These are phyloP conservation scores for Elongisporangium undulatum DNA, from an alignment of 352 stramenopile species.

Conservation along the genomic window DNA sequence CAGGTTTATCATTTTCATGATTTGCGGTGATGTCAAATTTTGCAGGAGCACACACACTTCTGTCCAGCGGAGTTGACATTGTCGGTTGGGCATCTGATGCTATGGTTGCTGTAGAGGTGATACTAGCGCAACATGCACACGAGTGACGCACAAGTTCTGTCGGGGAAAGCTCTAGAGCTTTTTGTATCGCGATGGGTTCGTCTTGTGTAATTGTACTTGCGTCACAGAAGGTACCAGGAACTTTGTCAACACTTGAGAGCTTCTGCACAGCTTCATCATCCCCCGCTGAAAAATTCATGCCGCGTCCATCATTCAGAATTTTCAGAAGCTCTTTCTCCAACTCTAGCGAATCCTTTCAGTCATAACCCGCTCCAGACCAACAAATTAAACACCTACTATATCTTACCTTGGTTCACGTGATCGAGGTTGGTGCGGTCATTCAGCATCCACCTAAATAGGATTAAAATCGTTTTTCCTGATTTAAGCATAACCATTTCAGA, in stretches of 20 bases:
- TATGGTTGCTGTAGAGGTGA: neutral
- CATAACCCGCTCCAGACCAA: neutral
- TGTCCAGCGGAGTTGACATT: neutral
- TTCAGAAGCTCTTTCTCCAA: conserved; percentile 23
- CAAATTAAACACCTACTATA: neutral
- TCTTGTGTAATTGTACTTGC: neutral
- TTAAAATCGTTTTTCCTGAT: neutral
- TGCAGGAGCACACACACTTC: neutral
- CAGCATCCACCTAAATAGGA: conserved; percentile 17
- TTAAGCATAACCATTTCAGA: neutral
- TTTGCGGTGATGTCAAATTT: neutral
- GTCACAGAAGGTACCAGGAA: no score
- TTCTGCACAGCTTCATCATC: neutral
- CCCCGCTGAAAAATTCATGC: neutral
- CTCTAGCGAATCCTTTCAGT: conserved; percentile 5
- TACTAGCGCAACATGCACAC: neutral
- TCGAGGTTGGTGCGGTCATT: conserved; percentile 19
- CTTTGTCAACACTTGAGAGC: neutral
- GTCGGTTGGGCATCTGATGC: neutral
- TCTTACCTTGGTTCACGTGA: conserved; percentile 14
- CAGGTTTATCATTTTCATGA: neutral
- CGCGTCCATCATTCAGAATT: conserved; percentile 1
- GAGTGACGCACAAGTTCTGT: no score
- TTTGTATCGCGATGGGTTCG: neutral
- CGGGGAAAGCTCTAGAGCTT: neutral